phyloP scores from a whole-genome alignment of 352 stramenopile species.

The Pythium pyrilobum region DNA sequence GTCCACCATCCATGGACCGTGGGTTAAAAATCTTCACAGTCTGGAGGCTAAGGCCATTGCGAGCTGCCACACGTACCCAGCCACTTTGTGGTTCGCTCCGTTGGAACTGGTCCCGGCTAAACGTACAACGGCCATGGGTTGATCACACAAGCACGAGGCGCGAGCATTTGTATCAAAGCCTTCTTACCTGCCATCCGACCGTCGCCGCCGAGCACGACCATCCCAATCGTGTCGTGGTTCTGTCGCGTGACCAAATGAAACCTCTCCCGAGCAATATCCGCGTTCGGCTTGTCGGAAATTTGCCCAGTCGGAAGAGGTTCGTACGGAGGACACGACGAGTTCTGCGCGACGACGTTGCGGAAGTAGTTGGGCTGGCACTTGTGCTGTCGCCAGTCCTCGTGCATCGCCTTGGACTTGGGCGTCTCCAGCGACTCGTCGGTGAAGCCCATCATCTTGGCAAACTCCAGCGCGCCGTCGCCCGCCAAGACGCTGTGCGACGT shows the following conservation, averaged over 20 bases:
- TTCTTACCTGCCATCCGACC: constrained; percentile 57
- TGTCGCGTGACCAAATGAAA: constrained; percentile 34
- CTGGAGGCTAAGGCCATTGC: not conserved
- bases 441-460: constrained; percentile 91
- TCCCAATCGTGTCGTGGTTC: constrained; percentile 92
- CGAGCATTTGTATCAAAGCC: not conserved
- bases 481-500: constrained; percentile 85
- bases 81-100: constrained; percentile 86
- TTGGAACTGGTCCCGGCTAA: constrained; percentile 87
- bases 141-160: no score
- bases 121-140: no score
- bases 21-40: no score
- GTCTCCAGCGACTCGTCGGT: constrained; percentile 69
- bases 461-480: constrained; percentile 76
- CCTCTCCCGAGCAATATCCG: not conserved
- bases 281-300: no score
- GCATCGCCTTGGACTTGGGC: constrained; percentile 42
- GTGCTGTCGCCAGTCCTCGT: constrained; percentile 47
- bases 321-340: constrained; percentile 79
- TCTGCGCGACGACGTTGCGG: constrained; percentile 61
- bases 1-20: no score
- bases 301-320: constrained; percentile 33
- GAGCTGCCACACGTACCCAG: constrained; percentile 34
- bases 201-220: constrained; percentile 60
- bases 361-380: constrained; percentile 91